These are phyloP conservation scores for Pythium dissimile DNA, from an alignment of 352 stramenopile species.

Conservation along the genomic window DNA sequence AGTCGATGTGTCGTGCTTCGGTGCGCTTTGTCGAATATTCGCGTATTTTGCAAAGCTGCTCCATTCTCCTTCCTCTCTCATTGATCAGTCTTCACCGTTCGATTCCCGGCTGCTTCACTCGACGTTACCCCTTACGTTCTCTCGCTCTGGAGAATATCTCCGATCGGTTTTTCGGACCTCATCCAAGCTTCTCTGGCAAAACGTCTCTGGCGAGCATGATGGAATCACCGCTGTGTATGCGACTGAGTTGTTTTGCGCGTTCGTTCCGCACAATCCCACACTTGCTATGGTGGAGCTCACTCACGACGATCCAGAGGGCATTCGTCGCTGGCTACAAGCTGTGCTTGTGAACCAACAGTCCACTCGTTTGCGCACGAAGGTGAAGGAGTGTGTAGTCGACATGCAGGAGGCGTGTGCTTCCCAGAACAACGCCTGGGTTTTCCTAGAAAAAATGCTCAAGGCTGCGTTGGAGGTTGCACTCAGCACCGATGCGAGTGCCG, in stretches of 20 bases:
- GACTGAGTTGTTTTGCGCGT: conserved; percentile 14
- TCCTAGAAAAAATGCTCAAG: neutral
- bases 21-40: conserved; percentile 29
- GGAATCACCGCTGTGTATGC: neutral
- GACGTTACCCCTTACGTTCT: conserved; percentile 10
- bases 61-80: neutral
- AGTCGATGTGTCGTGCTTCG: conserved; percentile 32
- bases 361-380: neutral
- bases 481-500: no score
- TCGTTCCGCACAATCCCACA: conserved; percentile 6
- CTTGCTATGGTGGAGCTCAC: neutral
- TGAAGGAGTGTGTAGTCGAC: neutral
- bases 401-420: no score
- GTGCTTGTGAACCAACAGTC: neutral
- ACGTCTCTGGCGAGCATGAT: neutral
- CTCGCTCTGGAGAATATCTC: neutral
- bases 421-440: no score
- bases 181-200: neutral
- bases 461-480: neutral
- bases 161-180: neutral
- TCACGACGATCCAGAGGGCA: neutral
- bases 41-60: conserved; percentile 22
- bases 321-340: neutral
- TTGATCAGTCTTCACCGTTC: conserved; percentile 6
- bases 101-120: conserved; percentile 11